These are phyloP conservation scores for Penicillium goetzii DNA, from an alignment of 495 filamentous ascomycete species.

Conservation along the genomic window DNA sequence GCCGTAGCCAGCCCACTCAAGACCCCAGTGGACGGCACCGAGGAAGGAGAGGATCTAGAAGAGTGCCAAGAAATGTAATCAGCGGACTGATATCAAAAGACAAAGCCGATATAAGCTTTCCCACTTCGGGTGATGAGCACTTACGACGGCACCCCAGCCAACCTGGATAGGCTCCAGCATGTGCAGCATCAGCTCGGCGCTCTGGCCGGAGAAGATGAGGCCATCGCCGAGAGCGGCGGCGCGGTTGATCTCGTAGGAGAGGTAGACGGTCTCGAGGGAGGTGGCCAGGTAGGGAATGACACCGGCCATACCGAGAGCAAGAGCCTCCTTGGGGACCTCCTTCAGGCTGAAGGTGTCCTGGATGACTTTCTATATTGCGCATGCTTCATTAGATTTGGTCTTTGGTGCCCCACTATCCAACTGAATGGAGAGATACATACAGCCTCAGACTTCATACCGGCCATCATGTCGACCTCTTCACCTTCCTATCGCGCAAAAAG, in stretches of 20 bases:
- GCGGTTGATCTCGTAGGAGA: constrained; percentile 79
- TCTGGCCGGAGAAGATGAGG: constrained; percentile 68
- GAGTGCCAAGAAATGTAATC: constrained; percentile 6
- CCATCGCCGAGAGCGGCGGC: constrained; percentile 61
- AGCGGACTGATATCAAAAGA: constrained; percentile 12
- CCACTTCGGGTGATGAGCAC: constrained; percentile 33
- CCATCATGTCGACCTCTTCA: constrained; percentile 64
- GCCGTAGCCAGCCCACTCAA: constrained; percentile 78
- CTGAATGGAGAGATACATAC: constrained; percentile 52
- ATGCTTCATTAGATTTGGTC: background rate
- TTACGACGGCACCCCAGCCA: constrained; percentile 87
- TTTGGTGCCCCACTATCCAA: background rate
- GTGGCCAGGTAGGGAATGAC: constrained; percentile 90
- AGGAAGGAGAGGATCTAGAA: constrained; percentile 88
- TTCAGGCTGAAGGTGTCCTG: constrained; percentile 83
- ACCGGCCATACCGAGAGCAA: constrained; percentile 83
- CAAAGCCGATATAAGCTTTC: background rate
- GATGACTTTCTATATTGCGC: constrained; percentile 66
- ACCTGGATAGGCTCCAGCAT: constrained; percentile 89
- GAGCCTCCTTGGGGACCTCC: constrained; percentile 78
- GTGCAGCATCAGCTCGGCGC: constrained; percentile 73
- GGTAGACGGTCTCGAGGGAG: constrained; percentile 82
- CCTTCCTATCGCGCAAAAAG: constrained; percentile 33
- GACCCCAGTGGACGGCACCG: constrained; percentile 93
- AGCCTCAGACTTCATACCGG: constrained; percentile 71